phyloP scores from a whole-genome alignment of 805 yeast species.

The Wilhelminamyces savonicus region DNA sequence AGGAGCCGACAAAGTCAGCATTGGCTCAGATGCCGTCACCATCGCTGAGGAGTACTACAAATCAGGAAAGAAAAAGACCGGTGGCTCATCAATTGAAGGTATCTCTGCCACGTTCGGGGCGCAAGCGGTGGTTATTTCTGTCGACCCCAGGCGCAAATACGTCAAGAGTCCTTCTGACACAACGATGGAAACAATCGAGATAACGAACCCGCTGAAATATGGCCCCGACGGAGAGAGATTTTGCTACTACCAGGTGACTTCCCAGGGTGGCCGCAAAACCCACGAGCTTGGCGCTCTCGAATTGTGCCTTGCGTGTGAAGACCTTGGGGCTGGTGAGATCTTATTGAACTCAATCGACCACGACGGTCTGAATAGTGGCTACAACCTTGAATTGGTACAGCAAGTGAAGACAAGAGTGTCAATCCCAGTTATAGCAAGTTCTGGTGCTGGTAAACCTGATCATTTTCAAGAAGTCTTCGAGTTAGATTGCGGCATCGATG shows the following conservation, averaged over 20 bases:
- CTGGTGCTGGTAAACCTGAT: conserved; percentile 93
- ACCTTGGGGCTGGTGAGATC: conserved; percentile 94
- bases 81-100: conserved; percentile 86
- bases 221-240: conserved; percentile 89
- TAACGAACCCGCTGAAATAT: conserved; percentile 38
- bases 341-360: conserved; percentile 91
- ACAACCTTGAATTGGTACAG: conserved; percentile 75
- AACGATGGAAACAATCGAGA: conserved; percentile 57
- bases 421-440: conserved; percentile 94
- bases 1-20: conserved; percentile 97
- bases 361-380: conserved; percentile 95
- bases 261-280: conserved; percentile 90
- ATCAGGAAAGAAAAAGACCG: conserved; percentile 52
- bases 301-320: conserved; percentile 82
- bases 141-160: conserved; percentile 91
- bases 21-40: conserved; percentile 93
- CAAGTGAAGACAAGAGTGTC: conserved; percentile 71
- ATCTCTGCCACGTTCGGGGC: conserved; percentile 89
- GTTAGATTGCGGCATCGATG: conserved; percentile 74
- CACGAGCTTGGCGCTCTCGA: conserved; percentile 88
- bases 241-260: conserved; percentile 93
- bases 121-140: conserved; percentile 96
- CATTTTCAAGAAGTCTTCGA: conserved; percentile 87
- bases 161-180: conserved; percentile 57
- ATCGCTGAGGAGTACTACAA: conserved; percentile 82